Evolutionary conservation across 78 protist genomes (phyloP).

Genomic region (Dictyostelium brefeldianum): DNA sequence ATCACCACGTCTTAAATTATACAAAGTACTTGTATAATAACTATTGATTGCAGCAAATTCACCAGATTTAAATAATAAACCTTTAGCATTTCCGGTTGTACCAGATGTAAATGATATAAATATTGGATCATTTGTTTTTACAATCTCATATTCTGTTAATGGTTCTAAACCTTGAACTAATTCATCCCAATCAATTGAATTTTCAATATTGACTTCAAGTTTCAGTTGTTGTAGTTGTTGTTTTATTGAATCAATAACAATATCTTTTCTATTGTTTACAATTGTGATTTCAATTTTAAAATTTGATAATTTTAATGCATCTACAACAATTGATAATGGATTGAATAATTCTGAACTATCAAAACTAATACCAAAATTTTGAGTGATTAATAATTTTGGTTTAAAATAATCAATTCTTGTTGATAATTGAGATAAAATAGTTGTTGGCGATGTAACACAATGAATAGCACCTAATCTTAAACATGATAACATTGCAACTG

Average conservation of each 20-base stretch:
- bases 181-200: neutral
- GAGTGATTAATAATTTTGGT: neutral
- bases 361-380: neutral
- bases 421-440: neutral
- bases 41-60: conserved; percentile 69
- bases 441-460: too few relatives aligned
- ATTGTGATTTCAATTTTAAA: neutral
- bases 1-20: too few relatives aligned
- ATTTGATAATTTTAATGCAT: neutral
- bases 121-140: neutral
- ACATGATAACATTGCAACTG: conserved; percentile 93
- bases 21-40: too few relatives aligned
- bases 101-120: neutral
- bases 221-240: neutral
- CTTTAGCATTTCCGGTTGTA: conserved; percentile 47
- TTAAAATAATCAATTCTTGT: neutral
- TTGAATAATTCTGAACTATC: neutral
- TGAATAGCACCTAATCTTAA: conserved; percentile 95
- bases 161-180: neutral
- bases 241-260: neutral
- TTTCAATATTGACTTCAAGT: neutral
- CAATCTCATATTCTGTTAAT: neutral
- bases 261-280: neutral
- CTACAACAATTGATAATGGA: neutral
- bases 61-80: neutral